Evolutionary conservation across 2,329 filamentous ascomycete species (phyloP), one percentile per base, ranked within the genome.

Genomic region (Thyridium curvatum): DNA sequence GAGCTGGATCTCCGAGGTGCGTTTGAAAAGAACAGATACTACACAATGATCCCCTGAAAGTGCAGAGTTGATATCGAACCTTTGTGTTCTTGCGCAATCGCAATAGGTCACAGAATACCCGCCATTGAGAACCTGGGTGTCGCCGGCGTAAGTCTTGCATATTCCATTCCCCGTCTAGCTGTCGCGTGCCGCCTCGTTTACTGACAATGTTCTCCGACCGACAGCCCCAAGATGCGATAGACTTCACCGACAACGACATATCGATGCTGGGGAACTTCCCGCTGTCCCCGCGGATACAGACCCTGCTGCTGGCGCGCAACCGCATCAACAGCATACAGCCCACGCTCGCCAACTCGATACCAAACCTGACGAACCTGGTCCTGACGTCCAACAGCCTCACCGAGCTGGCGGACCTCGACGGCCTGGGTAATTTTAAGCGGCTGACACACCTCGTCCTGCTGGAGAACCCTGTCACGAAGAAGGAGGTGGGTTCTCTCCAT

Each of bases 1-100:
- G 93, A 98, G 79, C 81, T 98, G 64, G 90, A 97, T 74, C 87
- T 98, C 57, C 83, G 93, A 95, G 93, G 93, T 97, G 86, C 81
- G 89, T 77, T 32, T 79, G 85, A 85, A 88, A 94, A 88, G 88
- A 82, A 75, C 86, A 91, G 89, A 93, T 94, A 80, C 88, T 95
- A 86, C 86, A 89, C 80, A 79, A 80, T 59, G 56, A 52, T 59
- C 57, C 60, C 21, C 21, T 26, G 21, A 26, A 61, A 65, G 81
- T 82, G 77, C 84, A 86, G 75, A 79, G 78, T 91, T 93, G 83
- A 94, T 90, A 85, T 68, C 78, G 74, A 74, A 70, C 65, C 61
- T 67, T 69, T 69, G 61, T 65, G 56, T 42, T 39, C 30, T 34
- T 29, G 18, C 30, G 38, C 18, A 30, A 18, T 14, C 15, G 18